A percentile compares a stretch with the other conserved stretches of the same genome.
Evolutionary conservation across 2,329 filamentous ascomycete genomes (phyloP).

Genomic region (Hirsutella minnesotensis): DNA sequence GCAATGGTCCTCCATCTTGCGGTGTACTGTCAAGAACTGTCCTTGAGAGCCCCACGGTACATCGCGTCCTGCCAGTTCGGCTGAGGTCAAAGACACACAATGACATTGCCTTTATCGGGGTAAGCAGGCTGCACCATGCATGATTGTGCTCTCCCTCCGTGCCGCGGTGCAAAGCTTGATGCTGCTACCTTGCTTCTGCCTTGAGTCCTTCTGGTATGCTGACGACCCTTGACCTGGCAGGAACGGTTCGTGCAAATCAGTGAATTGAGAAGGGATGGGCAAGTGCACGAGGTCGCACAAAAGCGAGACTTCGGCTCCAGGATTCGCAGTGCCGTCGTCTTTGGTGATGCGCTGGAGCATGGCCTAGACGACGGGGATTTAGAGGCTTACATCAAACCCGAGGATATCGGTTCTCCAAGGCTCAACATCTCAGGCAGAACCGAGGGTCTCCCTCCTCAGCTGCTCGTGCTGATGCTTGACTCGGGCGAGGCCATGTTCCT

Average conservation of each 20-base stretch:
- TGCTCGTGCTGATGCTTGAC: slow-evolving; percentile 66
- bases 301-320: slow-evolving; percentile 68
- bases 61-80: slow-evolving; percentile 69
- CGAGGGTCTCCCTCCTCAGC: slow-evolving; percentile 54
- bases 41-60: slow-evolving; percentile 61
- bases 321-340: slow-evolving; percentile 67
- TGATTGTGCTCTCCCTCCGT: not conserved
- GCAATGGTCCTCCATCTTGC: slow-evolving; percentile 36
- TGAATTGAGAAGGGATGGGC: slow-evolving; percentile 57
- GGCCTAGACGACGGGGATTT: slow-evolving; percentile 19
- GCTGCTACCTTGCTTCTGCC: too few relatives aligned
- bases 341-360: slow-evolving; percentile 44
- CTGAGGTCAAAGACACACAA: slow-evolving; percentile 59
- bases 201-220: not conserved
- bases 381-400: slow-evolving; percentile 21
- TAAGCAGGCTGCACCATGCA: slow-evolving; percentile 27
- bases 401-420: slow-evolving; percentile 28
- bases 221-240: slow-evolving; percentile 20
- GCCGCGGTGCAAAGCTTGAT: too few relatives aligned
- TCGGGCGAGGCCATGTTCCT: slow-evolving; percentile 66
- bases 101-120: slow-evolving; percentile 78
- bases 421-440: slow-evolving; percentile 13
- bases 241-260: slow-evolving; percentile 73
- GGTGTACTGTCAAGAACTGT: slow-evolving; percentile 73
- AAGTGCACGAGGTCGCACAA: slow-evolving; percentile 62